These are phyloP conservation scores for Lodderomyces parapsilosis DNA, from an alignment of 1,139 yeast genomes.

Conservation along the genomic window DNA sequence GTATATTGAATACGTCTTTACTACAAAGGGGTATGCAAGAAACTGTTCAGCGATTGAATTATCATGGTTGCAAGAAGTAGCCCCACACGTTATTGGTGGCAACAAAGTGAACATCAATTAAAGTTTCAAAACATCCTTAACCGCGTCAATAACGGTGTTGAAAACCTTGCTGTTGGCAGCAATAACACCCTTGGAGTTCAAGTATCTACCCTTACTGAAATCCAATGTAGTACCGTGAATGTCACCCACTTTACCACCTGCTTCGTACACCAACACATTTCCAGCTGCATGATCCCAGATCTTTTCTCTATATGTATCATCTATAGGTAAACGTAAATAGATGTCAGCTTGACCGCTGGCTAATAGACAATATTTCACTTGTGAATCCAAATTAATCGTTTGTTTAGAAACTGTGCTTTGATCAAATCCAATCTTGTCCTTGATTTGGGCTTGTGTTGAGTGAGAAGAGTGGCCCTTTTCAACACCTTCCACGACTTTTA, in stretches of 20 bases:
- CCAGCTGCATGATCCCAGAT: constrained; percentile 99
- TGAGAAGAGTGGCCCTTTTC: constrained; percentile 96
- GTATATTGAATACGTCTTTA: constrained; percentile 93
- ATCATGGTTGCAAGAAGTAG: constrained; percentile 83
- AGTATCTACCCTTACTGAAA: constrained; percentile 84
- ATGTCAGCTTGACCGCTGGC: constrained; percentile 92
- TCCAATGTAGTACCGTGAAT: constrained; percentile 70
- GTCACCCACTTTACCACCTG: constrained; percentile 91
- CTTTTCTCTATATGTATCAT: constrained; percentile 77
- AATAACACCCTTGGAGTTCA: constrained; percentile 84
- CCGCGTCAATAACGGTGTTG: constrained; percentile 45
- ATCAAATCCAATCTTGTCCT: constrained; percentile 51
- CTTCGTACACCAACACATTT: constrained; percentile 76
- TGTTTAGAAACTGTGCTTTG: constrained; percentile 44
- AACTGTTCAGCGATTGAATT: constrained; percentile 81
- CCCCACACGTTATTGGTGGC: constrained; percentile 64
- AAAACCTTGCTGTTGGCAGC: constrained; percentile 77
- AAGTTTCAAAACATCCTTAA: constrained; percentile 34
- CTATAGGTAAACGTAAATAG: constrained; percentile 83
- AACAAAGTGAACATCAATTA: constrained; percentile 32
- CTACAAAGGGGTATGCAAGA: constrained; percentile 91
- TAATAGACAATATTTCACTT: constrained; percentile 90
- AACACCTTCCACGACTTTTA: constrained; percentile 91
- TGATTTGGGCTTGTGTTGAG: constrained; percentile 78
- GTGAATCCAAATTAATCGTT: constrained; percentile 81